Evolutionary conservation across 192 early-diverging fungal species (phyloP).

Genomic region (Phlyctochytrium planicorne): DNA sequence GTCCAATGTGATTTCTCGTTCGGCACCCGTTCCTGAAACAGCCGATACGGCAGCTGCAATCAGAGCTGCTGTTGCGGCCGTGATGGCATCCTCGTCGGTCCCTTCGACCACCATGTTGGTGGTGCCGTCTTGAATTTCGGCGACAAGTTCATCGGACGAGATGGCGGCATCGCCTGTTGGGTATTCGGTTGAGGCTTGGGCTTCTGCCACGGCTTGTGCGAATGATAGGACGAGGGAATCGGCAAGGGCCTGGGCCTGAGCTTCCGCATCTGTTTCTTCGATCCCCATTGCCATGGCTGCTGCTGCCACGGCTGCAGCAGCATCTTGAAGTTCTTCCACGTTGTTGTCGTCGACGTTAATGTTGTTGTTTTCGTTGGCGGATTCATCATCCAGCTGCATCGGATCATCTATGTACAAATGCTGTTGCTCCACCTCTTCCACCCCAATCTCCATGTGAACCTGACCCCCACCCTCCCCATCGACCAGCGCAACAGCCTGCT

Average conservation of each 20-base stretch:
- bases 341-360: no score
- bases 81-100: not conserved
- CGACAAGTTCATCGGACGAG: not conserved
- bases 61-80: not conserved
- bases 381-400: no score
- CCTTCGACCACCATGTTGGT: not conserved
- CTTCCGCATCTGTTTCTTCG: not conserved
- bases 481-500: not conserved
- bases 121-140: not conserved
- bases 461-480: no score
- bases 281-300: not conserved
- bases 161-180: not conserved
- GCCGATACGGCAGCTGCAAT: not conserved
- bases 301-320: conserved; percentile 1
- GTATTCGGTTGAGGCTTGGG: not conserved
- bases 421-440: not conserved
- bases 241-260: not conserved
- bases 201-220: not conserved
- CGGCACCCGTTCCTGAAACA: not conserved
- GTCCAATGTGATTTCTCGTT: not conserved
- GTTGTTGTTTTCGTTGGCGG: no score
- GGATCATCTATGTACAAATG: not conserved
- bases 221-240: not conserved
- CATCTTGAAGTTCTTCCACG: no score
- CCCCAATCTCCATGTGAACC: not conserved